A percentile compares a stretch with the other conserved stretches of the same genome.
phyloP scores from a whole-genome alignment of 768 basidiomycete species.

The Hygrocybe punicea region DNA sequence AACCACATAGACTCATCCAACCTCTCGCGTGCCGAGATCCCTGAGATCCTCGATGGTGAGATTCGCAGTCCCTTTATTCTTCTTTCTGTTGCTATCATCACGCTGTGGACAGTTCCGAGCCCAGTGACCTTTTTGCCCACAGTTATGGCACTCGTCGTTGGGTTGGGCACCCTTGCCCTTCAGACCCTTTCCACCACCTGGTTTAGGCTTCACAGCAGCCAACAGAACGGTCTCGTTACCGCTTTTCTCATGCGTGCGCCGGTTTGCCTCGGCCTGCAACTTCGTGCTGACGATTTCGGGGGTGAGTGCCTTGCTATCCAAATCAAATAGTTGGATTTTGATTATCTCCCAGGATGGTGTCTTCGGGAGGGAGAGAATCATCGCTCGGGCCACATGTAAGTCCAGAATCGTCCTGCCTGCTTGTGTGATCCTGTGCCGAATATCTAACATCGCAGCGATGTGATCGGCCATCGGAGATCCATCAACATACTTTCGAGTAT shows the following conservation, averaged over 20 bases:
- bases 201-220: not conserved
- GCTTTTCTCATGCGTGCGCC: too few relatives aligned
- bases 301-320: too few relatives aligned
- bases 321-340: too few relatives aligned
- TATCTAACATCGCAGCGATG: conserved; percentile 14
- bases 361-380: not conserved
- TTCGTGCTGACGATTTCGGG: too few relatives aligned
- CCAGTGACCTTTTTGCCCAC: conserved; percentile 19
- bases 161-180: conserved; percentile 8
- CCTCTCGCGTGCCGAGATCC: conserved; percentile 6
- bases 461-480: not conserved
- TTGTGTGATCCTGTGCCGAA: conserved; percentile 10
- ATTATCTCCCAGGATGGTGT: too few relatives aligned
- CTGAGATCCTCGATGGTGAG: conserved; percentile 1
- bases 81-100: not conserved
- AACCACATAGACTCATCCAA: not conserved
- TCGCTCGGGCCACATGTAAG: not conserved
- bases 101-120: conserved; percentile 14
- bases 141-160: conserved; percentile 16
- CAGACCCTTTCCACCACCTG: not conserved
- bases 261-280: too few relatives aligned
- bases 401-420: not conserved
- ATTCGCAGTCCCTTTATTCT: conserved; percentile 12
- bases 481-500: not conserved
- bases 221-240: too few relatives aligned